These are phyloP conservation scores for Themeda triandra DNA, from an alignment of 176 grass and related monocot species.

Conservation along the genomic window DNA sequence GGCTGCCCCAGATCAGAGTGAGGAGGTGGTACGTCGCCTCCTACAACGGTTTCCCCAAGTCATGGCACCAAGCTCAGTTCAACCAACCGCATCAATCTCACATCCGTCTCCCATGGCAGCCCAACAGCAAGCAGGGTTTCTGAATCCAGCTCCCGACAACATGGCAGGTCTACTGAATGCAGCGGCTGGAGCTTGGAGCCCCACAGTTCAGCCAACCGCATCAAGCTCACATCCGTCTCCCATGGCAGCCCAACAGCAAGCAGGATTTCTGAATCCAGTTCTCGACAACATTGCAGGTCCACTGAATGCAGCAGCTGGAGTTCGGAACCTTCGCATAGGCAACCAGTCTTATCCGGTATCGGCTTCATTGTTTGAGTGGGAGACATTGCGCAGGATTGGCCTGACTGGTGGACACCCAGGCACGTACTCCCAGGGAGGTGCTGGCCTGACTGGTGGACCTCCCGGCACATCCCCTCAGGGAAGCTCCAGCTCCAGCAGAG, in stretches of 20 bases:
- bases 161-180: neutral
- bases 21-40: neutral
- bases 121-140: neutral
- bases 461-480: neutral
- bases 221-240: neutral
- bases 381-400: neutral
- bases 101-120: neutral
- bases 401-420: neutral
- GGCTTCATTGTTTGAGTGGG: neutral
- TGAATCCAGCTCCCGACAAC: neutral
- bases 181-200: neutral
- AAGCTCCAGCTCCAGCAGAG: neutral
- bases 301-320: neutral
- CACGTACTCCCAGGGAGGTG: neutral
- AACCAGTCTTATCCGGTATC: neutral
- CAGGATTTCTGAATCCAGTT: neutral
- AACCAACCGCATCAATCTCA: neutral
- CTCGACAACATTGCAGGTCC: neutral
- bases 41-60: neutral
- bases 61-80: constrained; percentile 1
- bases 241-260: neutral
- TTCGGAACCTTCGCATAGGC: neutral
- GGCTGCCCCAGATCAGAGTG: neutral
- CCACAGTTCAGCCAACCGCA: neutral
- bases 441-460: neutral